Percentiles rank a stretch among this genome's conserved stretches.
phyloP scores from a whole-genome alignment of 2,329 filamentous ascomycete genomes.

The Alternaria longipes region DNA sequence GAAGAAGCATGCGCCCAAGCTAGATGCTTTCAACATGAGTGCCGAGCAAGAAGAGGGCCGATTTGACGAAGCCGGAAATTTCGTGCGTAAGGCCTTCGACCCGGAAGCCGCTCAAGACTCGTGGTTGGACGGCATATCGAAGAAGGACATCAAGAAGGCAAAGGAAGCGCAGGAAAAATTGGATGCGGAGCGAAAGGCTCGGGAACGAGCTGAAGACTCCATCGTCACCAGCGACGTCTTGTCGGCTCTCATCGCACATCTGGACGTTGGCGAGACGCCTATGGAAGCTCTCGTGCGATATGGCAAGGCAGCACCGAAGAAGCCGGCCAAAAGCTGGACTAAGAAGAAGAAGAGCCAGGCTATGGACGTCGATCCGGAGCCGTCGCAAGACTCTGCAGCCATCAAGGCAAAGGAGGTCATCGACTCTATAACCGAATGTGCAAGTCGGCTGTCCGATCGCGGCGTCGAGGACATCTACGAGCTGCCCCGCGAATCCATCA shows the following conservation, averaged over 20 bases:
- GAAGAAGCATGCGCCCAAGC: slow-evolving; percentile 90
- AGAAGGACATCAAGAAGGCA: slow-evolving; percentile 90
- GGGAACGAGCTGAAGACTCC: slow-evolving; percentile 77
- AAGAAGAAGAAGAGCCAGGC: slow-evolving; percentile 57
- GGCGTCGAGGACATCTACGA: slow-evolving; percentile 94
- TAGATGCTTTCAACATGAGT: slow-evolving; percentile 96
- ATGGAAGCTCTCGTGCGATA: slow-evolving; percentile 87
- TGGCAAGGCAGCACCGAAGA: slow-evolving; percentile 67
- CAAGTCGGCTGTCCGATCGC: slow-evolving; percentile 83
- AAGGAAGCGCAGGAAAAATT: slow-evolving; percentile 87
- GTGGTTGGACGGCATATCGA: slow-evolving; percentile 92
- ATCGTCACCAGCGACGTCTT: slow-evolving; percentile 78
- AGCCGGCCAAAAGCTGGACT: slow-evolving; percentile 57
- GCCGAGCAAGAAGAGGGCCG: slow-evolving; percentile 89
- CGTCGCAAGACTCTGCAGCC: slow-evolving; percentile 73
- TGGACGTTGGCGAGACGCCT: slow-evolving; percentile 85
- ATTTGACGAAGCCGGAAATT: slow-evolving; percentile 93
- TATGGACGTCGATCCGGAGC: slow-evolving; percentile 75
- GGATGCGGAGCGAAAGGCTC: slow-evolving; percentile 77
- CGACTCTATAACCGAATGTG: slow-evolving; percentile 84
- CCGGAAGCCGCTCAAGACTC: slow-evolving; percentile 89
- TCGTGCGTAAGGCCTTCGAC: slow-evolving; percentile 85
- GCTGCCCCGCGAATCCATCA: slow-evolving; percentile 80
- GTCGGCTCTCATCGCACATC: slow-evolving; percentile 72
- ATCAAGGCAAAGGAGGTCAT: slow-evolving; percentile 75